Evolutionary conservation across 2,329 filamentous ascomycete species (phyloP), one percentile per base, ranked within the genome.

Genomic region (Chaetomiaceae sp.): DNA sequence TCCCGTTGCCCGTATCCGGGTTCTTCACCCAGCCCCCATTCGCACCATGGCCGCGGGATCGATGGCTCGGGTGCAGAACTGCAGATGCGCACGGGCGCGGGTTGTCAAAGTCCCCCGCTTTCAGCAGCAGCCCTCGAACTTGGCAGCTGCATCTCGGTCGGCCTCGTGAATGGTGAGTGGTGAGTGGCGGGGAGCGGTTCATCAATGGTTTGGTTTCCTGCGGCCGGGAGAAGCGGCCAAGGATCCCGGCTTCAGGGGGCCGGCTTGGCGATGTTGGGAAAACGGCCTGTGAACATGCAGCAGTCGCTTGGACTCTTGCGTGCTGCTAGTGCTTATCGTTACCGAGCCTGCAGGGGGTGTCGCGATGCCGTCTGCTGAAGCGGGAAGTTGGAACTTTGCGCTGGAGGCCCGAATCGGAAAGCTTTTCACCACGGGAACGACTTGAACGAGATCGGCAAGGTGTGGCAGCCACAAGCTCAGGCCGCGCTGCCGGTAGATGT

Each of bases 401-500:
- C 25, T 15, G 20, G 11, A 14, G 2, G 22, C 20, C 25, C 9
- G 22, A 23, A 11, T 20, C 25, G 47, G 15, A n/a, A 42, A 17
- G 23, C 6, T 27, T 27, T 27, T 27, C 9, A n/a, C n/a, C 17
- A 29, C 29, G 19, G 22, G 11, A 36, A n/a, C 27, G 20, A 20
- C 17, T 29, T 9, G 3, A 12, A 19, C 14, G 17, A 31, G 33
- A 12, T 11, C 23, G 31, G 22, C 9, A 3, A 23, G 14, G 19
- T 45, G 39, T 37, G 40, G 31, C 23, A 44, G 38, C 51, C 44
- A 42, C 19, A 6, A 29, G 27, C 36, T 42, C 37, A 8, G 34
- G 14, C 44, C 38, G 20, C 14, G 8, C 27, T 27, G 50, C 50
- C 50, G 50, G 50, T 14, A 53, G 49, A 52, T 46, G 34, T 17